phyloP scores from a whole-genome alignment of 2,329 filamentous ascomycete genomes.

The Fusarium sp. region DNA sequence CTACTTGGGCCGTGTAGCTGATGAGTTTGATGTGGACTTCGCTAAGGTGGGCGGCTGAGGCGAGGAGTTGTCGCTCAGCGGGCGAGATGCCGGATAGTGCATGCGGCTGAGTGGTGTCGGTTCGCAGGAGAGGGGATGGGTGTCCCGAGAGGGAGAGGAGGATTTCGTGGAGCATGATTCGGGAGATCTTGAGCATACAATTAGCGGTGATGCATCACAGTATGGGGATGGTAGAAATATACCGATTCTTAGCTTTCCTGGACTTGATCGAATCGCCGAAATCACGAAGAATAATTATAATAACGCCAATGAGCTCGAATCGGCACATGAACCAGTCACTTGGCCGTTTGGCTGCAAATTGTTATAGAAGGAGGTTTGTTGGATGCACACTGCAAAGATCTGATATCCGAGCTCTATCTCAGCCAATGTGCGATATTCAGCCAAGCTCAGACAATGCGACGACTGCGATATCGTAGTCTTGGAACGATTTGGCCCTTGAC shows the following conservation, averaged over 20 bases:
- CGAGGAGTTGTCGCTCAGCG: conserved; percentile 84
- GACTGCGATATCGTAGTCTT: conserved; percentile 6
- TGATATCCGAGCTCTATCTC: background rate
- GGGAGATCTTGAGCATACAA: conserved; percentile 19
- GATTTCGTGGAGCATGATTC: conserved; percentile 94
- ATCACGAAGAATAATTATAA: conserved; percentile 61
- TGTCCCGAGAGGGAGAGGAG: conserved; percentile 95
- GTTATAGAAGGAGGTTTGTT: background rate
- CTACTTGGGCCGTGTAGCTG: conserved; percentile 73
- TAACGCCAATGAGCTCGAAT: conserved; percentile 63
- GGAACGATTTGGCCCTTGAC: background rate
- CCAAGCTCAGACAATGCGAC: conserved; percentile 8
- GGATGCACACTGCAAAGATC: background rate
- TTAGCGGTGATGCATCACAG: conserved; percentile 26
- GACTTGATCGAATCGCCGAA: conserved; percentile 56
- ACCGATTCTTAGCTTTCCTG: conserved; percentile 49
- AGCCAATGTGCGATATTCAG: background rate
- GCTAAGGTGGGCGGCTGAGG: conserved; percentile 80
- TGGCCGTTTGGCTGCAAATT: background rate
- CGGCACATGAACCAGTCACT: conserved; percentile 60
- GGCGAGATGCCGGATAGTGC: conserved; percentile 71
- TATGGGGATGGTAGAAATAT: background rate
- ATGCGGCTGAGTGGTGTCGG: conserved; percentile 60
- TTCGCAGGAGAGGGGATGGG: conserved; percentile 85
- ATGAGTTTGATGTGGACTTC: conserved; percentile 80